phyloP scores from a whole-genome alignment of 1,284 basidiomycete species.

The Apiotrichum siamense region DNA sequence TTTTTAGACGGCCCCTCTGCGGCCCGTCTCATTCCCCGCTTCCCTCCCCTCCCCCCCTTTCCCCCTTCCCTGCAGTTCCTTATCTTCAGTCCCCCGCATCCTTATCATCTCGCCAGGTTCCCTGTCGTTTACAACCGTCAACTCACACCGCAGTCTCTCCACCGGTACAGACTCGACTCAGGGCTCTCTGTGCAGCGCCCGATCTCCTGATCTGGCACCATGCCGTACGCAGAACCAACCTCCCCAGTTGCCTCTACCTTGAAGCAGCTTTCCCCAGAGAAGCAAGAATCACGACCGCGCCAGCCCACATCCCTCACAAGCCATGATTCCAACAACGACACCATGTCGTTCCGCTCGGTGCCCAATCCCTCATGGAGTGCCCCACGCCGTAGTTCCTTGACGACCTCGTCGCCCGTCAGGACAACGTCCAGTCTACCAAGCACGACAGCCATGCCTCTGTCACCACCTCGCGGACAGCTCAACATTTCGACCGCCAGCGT shows the following conservation, averaged over 20 bases:
- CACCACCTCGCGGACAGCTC: too few species aligned
- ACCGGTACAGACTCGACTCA: neutral
- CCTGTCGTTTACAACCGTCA: too few species aligned
- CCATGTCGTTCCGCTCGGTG: neutral
- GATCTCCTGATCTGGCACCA: conserved; percentile 14
- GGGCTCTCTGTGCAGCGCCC: neutral
- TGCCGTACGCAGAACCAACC: conserved; percentile 45
- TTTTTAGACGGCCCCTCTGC: neutral
- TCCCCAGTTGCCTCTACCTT: conserved; percentile 31
- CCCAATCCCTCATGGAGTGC: conserved; percentile 34
- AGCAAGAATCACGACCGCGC: neutral
- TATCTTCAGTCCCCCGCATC: too few species aligned
- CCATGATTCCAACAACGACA: neutral
- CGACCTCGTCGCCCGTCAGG: neutral
- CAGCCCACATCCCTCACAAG: neutral
- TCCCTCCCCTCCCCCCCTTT: too few species aligned
- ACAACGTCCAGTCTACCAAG: neutral
- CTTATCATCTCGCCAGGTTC: too few species aligned
- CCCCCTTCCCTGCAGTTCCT: too few species aligned
- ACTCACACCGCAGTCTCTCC: neutral
- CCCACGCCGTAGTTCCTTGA: conserved; percentile 34
- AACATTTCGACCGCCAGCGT: neutral
- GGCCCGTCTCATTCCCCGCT: neutral
- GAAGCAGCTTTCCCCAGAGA: conserved; percentile 14
- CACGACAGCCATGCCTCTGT: neutral